Base-by-base conservation (phyloP, 805 yeast genomes). In the Schwanniomyces polymorphus region DNA sequence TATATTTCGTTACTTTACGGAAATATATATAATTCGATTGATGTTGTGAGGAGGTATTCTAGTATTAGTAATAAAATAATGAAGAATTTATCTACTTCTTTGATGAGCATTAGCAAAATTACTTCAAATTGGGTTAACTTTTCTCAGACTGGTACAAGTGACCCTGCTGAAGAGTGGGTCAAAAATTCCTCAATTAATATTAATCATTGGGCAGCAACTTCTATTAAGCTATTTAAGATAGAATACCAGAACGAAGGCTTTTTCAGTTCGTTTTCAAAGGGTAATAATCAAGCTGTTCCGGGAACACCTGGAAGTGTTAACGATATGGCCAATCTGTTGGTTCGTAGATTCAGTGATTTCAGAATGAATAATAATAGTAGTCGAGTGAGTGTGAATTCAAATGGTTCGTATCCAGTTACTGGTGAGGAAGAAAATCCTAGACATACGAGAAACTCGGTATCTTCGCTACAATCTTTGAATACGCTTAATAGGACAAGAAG, bases 1-100 rank as follows among this genome's bases (percentile, higher is more conserved):
- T 88, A 88, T 63, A 74, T 78, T 34, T 76, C 86, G 4, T 68
- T 86, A 8, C 56, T 88, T 23, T 86, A 88, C 84, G 81, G 84
- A 1, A 66, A 71, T 27, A 75, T 86, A 0, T 86, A 74, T 54
- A 53, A 60, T 44, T 50, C 67, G 4, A 31, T 48, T 6, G 63
- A 60, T 17, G 49, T 35, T 23, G 61, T 65, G 11, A 53, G 53
- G 33, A 41, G 43, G 7, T 53, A 49, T 47, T 51, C 57, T 23
- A 61, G 67, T 7, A 61, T 55, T 10, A 60, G 60, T 42, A 63
- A 56, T 41, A 62, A 63, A 25, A 56, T 75, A 53, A 80, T 53
- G 67, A 73, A 63, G 48, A 80, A 68, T 51, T 43, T 74, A 11
- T 58, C 70, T 7, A 56, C 64, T 0, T 64, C 74, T 3, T 51